These are phyloP conservation scores for Priceomyces castillae DNA, from an alignment of 805 yeast species.

Conservation along the genomic window DNA sequence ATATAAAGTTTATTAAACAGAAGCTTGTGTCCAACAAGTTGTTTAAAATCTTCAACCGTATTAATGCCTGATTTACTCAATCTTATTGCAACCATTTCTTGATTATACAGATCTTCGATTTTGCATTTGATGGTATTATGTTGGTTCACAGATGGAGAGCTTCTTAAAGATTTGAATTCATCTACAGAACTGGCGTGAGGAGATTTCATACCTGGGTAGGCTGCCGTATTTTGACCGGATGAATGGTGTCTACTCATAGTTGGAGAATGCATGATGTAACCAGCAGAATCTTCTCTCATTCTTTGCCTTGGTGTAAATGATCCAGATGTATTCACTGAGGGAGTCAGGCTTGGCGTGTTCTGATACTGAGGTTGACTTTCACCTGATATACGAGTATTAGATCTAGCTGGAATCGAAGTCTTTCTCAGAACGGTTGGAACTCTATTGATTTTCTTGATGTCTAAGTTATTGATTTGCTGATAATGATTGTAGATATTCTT, in stretches of 20 bases:
- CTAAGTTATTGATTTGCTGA: constrained; percentile 18
- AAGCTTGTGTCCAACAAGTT: constrained; percentile 21
- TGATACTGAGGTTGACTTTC: neutral
- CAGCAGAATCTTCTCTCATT: neutral
- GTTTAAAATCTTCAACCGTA: constrained; percentile 25
- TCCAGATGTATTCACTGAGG: constrained; percentile 6
- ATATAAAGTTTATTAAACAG: constrained; percentile 27
- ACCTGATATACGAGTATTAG: neutral
- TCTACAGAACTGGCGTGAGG: constrained; percentile 7
- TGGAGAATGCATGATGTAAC: constrained; percentile 1
- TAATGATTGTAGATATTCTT: constrained; percentile 33
- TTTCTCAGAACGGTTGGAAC: neutral
- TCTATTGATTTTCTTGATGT: neutral
- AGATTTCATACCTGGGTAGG: neutral
- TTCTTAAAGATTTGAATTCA: constrained; percentile 1
- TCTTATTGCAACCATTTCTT: constrained; percentile 26
- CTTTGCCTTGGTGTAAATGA: neutral
- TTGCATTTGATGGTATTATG: constrained; percentile 24
- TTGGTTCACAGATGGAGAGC: constrained; percentile 1
- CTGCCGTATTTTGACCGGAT: neutral
- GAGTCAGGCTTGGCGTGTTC: constrained; percentile 3
- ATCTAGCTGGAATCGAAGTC: neutral
- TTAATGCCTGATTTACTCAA: constrained; percentile 21
- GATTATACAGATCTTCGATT: constrained; percentile 21
- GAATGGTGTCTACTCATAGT: constrained; percentile 1